These are phyloP conservation scores for Schwanniomyces occidentalis DNA, from an alignment of 805 yeast genomes.

Conservation along the genomic window DNA sequence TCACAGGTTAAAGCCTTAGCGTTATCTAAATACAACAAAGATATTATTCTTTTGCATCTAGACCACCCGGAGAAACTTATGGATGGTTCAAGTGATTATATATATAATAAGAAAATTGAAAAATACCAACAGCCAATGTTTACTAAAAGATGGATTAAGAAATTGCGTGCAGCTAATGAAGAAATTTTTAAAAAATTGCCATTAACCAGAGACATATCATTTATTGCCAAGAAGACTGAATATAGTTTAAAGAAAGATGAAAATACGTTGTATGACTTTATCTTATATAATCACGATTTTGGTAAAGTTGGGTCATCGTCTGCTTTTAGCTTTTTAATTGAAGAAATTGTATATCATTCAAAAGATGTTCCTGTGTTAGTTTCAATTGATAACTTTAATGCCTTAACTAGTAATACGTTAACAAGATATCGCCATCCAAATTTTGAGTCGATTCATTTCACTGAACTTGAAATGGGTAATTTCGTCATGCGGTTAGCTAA, in stretches of 20 bases:
- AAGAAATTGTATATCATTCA: constrained; percentile 54
- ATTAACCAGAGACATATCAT: constrained; percentile 34
- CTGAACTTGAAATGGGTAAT: constrained; percentile 63
- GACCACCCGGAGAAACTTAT: constrained; percentile 60
- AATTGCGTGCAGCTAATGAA: constrained; percentile 38
- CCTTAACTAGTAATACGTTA: constrained; percentile 51
- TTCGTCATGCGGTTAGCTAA: constrained; percentile 53
- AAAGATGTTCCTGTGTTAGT: constrained; percentile 56
- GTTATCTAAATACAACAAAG: constrained; percentile 24
- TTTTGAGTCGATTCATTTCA: constrained; percentile 56
- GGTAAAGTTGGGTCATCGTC: constrained; percentile 39
- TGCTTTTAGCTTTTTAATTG: constrained; percentile 54
- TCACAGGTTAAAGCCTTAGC: constrained; percentile 69
- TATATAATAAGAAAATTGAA: constrained; percentile 47
- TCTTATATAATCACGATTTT: constrained; percentile 38
- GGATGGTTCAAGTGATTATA: constrained; percentile 75
- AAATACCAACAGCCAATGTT: constrained; percentile 79
- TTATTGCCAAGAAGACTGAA: constrained; percentile 32
- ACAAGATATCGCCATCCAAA: constrained; percentile 62
- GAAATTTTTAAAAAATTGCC: constrained; percentile 32
- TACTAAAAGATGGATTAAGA: constrained; percentile 57
- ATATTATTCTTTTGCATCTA: constrained; percentile 58
- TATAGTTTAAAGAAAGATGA: constrained; percentile 32
- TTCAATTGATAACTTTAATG: constrained; percentile 74
- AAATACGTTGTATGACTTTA: constrained; percentile 46